Evolutionary conservation across 805 yeast genomes (phyloP).

Genomic region (Yarrowia osloensis): DNA sequence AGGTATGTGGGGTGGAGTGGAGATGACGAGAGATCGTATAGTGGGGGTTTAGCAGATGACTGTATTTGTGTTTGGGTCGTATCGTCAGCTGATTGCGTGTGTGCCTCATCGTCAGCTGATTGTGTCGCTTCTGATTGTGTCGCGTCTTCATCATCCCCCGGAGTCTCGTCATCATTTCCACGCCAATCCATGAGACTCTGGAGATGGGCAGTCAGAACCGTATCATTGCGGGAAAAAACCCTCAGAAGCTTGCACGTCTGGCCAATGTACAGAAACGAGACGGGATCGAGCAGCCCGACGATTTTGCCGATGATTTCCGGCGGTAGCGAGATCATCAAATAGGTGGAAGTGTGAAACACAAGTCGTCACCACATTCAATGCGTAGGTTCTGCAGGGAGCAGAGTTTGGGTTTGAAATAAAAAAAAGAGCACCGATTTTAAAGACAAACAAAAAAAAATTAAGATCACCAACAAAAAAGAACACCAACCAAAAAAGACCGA

Average conservation of each 20-base stretch:
- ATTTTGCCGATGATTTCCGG: constrained; percentile 28
- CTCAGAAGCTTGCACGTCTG: constrained; percentile 26
- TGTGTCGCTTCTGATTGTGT: neutral
- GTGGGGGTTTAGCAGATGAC: too few relatives aligned
- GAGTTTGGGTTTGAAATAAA: too few relatives aligned
- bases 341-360: neutral
- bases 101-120: too few relatives aligned
- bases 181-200: constrained; percentile 18
- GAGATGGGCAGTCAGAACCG: constrained; percentile 6
- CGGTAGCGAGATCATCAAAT: neutral
- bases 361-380: too few relatives aligned
- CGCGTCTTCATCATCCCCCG: neutral
- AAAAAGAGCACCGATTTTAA: too few relatives aligned
- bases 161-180: constrained; percentile 17
- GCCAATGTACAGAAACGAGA: constrained; percentile 11
- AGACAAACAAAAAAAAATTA: too few relatives aligned
- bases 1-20: constrained; percentile 5
- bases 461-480: too few relatives aligned
- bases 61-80: too few relatives aligned
- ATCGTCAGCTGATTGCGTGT: too few relatives aligned
- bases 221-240: neutral
- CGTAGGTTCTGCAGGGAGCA: neutral
- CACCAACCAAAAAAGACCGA: too few relatives aligned
- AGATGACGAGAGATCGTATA: constrained; percentile 1
- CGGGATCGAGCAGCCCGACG: constrained; percentile 22